Evolutionary conservation across 257 asterid genomes (phyloP), one percentile per base, ranked within the genome.

Genomic region (Henckelia pumila): DNA sequence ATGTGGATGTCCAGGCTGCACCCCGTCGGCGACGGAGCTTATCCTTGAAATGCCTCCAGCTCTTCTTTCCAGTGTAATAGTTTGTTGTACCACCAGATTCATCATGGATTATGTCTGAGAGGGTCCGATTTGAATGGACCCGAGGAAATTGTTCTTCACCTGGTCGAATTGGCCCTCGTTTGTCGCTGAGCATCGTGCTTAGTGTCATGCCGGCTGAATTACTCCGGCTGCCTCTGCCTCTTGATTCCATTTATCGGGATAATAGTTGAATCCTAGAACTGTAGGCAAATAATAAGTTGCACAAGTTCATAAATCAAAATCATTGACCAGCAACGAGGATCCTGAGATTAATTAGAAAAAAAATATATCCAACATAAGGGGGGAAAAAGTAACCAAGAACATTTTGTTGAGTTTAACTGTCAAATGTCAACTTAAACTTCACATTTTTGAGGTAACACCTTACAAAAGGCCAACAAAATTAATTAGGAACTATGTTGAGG

Each of bases 31-130:
- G 83, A 24, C 78, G 80, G 75, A 86, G 90, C 81, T 82, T 87
- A 52, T 86, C 89, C 69, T 40, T 81, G 64, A 93, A 79, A 5
- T 77, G 77, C 61, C 64, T 77, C 97, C 95, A 93, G 59, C 82
- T 79, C 56, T 70, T 67, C 64, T 80, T 73, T 30, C 75, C 66
- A 14, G 52, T 44, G 19, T 44, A 44, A 4, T 44, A 44, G 9
- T 80, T 73, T 35, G 56, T 53, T 56, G 67, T 61, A 72, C 71
- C 26, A 30, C 79, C 69, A 25, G 78, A 80, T 50, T 89, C 98
- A 26, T 89, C 96, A 9, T 87, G 82, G 56, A 89, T 85, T 20
- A 88, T 70, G 66, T 86, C 93, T 1, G 79, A 61, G 8, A 85
- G 84, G 2, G 92, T 82, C 77, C 89, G 83, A 49, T 67, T 80